Evolutionary conservation across 805 yeast genomes (phyloP).

Genomic region (Candida caryicola): DNA sequence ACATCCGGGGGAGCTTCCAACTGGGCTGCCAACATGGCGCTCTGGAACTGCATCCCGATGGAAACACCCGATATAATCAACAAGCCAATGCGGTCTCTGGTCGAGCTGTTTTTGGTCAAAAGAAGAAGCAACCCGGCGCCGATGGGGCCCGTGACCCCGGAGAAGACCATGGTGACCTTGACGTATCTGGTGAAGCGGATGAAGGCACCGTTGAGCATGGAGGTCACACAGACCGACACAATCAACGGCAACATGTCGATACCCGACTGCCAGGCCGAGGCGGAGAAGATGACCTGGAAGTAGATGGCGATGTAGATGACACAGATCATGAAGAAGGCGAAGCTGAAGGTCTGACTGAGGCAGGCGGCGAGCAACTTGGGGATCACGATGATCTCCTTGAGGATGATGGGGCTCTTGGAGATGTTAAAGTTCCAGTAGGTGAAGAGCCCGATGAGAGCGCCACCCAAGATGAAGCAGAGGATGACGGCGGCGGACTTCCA

Average conservation of each 20-base stretch:
- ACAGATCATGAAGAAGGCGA: conserved; percentile 39
- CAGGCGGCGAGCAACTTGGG: conserved; percentile 38
- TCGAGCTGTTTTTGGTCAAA: conserved; percentile 21
- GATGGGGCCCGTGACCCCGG: conserved; percentile 29
- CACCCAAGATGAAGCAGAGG: conserved; percentile 46
- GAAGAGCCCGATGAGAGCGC: conserved; percentile 32
- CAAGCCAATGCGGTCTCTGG: conserved; percentile 28
- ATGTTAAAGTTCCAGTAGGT: conserved; percentile 39
- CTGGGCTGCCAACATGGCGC: conserved; percentile 35
- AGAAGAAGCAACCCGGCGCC: conserved; percentile 35
- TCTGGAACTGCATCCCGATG: conserved; percentile 37
- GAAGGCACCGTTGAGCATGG: conserved; percentile 31
- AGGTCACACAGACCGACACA: conserved; percentile 30
- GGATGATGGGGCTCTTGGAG: conserved; percentile 47
- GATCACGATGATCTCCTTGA: conserved; percentile 37
- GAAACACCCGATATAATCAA: conserved; percentile 34
- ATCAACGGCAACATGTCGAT: conserved; percentile 35
- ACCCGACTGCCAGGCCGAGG: conserved; percentile 36
- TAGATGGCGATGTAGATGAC: conserved; percentile 35
- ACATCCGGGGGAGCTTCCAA: conserved; percentile 34
- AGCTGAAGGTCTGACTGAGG: conserved; percentile 32
- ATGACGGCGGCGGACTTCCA: conserved; percentile 60
- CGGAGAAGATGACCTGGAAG: conserved; percentile 38
- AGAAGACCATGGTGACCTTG: conserved; percentile 30
- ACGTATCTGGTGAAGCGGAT: conserved; percentile 27